phyloP scores from a whole-genome alignment of 345 rosid species.

The Kernera saxatilis region DNA sequence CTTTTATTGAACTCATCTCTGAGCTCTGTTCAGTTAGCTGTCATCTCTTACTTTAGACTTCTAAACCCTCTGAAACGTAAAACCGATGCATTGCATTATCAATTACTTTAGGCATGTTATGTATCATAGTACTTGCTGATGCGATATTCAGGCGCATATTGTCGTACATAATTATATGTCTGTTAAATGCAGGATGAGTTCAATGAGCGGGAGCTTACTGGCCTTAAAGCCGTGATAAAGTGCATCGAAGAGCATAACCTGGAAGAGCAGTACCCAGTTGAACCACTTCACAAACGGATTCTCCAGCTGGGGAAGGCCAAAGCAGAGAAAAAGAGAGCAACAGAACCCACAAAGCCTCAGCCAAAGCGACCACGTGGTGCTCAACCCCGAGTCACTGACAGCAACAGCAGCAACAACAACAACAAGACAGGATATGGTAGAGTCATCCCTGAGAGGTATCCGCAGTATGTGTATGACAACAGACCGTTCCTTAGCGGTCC shows the following conservation, averaged over 20 bases:
- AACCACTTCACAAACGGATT: conserved; percentile 63
- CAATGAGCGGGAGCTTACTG: conserved; percentile 76
- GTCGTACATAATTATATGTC: neutral
- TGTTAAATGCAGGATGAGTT: conserved; percentile 58
- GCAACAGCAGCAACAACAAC: conserved; percentile 20
- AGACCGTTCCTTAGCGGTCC: conserved; percentile 58
- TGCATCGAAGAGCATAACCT: conserved; percentile 96
- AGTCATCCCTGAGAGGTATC: conserved; percentile 62
- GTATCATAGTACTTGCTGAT: conserved; percentile 3
- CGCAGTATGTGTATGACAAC: conserved; percentile 74
- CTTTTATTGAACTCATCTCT: neutral
- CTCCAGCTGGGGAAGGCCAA: conserved; percentile 88
- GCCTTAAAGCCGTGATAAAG: conserved; percentile 76
- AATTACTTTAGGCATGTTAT: neutral
- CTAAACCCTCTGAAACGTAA: neutral
- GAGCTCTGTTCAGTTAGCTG: neutral
- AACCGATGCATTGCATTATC: neutral
- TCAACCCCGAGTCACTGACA: conserved; percentile 51
- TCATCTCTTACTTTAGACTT: neutral
- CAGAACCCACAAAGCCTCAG: conserved; percentile 83
- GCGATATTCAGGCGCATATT: neutral
- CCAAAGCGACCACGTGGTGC: conserved; percentile 88
- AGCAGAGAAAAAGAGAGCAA: conserved; percentile 83
- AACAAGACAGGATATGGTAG: conserved; percentile 57
- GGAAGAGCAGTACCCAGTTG: conserved; percentile 73